A percentile compares a stretch with the other conserved stretches of the same genome.
Evolutionary conservation across 1,284 basidiomycete species (phyloP).

Genomic region (Heimioporus retisporus): DNA sequence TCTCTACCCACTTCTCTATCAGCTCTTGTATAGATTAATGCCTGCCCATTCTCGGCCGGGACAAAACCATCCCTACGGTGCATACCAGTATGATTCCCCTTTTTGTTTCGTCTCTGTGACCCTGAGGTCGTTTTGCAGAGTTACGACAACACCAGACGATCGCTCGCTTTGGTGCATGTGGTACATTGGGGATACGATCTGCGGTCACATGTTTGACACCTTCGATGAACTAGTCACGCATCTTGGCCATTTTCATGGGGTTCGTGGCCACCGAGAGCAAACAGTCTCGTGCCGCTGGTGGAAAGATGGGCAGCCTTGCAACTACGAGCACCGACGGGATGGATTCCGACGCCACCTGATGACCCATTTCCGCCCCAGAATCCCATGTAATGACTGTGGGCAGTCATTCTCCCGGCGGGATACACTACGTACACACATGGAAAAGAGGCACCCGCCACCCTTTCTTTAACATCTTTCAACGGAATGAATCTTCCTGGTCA

Average conservation of each 20-base stretch:
- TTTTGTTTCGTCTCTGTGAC: background rate
- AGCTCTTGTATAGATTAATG: background rate
- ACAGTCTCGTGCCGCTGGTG: slow-evolving; percentile 14
- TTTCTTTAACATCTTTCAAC: no score
- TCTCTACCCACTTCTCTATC: no score
- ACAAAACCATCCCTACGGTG: background rate
- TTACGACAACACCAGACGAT: background rate
- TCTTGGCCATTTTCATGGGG: background rate
- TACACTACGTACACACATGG: no score
- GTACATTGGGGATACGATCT: background rate
- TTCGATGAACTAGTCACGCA: slow-evolving; percentile 16
- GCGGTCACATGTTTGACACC: background rate
- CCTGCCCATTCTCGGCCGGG: background rate
- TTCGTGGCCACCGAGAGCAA: background rate
- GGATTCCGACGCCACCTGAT: slow-evolving; percentile 11
- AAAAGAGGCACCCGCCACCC: no score
- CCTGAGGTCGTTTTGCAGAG: background rate
- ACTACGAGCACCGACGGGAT: background rate
- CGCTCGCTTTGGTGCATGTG: slow-evolving; percentile 15
- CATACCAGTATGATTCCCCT: background rate
- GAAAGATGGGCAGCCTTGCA: background rate
- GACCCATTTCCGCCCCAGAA: background rate
- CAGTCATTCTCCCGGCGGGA: no score
- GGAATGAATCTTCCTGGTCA: no score
- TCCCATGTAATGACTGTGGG: slow-evolving; percentile 3